These are phyloP conservation scores for Pseudogymnoascus sp. DNA, from an alignment of 2,329 filamentous ascomycete species.

Conservation along the genomic window DNA sequence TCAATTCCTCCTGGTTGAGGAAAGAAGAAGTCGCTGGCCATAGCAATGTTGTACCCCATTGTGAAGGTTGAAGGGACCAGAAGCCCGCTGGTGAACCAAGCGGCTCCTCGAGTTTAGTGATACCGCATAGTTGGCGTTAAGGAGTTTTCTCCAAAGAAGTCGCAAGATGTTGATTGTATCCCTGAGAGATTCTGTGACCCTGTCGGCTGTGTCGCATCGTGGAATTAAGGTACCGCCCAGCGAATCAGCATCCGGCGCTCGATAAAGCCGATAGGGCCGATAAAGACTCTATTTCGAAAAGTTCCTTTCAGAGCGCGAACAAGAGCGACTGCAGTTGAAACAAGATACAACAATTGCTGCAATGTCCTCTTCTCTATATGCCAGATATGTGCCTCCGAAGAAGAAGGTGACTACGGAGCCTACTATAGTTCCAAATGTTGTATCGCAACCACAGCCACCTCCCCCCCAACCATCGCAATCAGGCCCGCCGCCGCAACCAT, in stretches of 20 bases:
- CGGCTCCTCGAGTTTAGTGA: background rate
- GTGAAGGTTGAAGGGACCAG: slow-evolving; percentile 10
- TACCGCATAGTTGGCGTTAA: background rate
- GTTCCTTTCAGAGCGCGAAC: slow-evolving; percentile 1
- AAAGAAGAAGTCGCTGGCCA: slow-evolving; percentile 99
- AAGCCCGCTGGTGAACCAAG: slow-evolving; percentile 2
- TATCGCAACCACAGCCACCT: background rate
- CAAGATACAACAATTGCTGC: slow-evolving; percentile 1
- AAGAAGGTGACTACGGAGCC: slow-evolving; percentile 16
- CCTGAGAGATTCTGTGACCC: background rate
- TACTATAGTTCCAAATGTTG: slow-evolving; percentile 6
- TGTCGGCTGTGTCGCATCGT: background rate
- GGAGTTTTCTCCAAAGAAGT: background rate
- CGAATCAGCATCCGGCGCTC: background rate
- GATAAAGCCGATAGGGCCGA: slow-evolving; percentile 6
- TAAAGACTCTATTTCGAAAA: slow-evolving; percentile 7
- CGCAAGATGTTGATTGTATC: slow-evolving; percentile 6
- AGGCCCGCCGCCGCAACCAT: background rate
- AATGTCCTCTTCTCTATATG: background rate
- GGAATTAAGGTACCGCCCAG: background rate
- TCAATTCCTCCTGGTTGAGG: slow-evolving; percentile 94
- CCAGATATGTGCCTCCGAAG: slow-evolving; percentile 24
- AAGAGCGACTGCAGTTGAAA: background rate
- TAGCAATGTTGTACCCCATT: slow-evolving; percentile 58
- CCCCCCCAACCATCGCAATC: slow-evolving; percentile 12